Evolutionary conservation across 257 asterid species (phyloP).

Genomic region (Nicotiana sylvestris): DNA sequence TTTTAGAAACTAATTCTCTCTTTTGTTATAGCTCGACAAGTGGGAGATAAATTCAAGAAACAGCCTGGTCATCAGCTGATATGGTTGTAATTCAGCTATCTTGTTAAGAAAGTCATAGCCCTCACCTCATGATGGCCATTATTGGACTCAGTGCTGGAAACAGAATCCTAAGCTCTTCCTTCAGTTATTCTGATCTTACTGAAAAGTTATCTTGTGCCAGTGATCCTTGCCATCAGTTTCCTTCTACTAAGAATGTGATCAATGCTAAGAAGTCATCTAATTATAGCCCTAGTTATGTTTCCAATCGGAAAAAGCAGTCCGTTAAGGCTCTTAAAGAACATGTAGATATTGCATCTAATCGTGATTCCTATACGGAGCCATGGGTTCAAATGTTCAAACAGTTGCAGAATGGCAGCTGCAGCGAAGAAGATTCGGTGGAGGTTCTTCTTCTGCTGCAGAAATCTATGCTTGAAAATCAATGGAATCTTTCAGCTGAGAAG

Average conservation of each 20-base stretch:
- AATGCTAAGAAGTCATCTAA: conserved; percentile 43
- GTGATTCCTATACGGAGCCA: conserved; percentile 29
- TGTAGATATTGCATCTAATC: conserved; percentile 30
- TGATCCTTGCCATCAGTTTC: conserved; percentile 28
- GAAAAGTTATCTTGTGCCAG: conserved; percentile 44
- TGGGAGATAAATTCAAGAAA: neutral
- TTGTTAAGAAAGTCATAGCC: conserved; percentile 10
- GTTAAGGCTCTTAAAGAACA: conserved; percentile 52
- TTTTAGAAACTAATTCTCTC: neutral
- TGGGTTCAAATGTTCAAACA: conserved; percentile 27
- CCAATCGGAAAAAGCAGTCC: conserved; percentile 38
- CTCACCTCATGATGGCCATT: conserved; percentile 57
- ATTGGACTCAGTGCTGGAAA: conserved; percentile 70
- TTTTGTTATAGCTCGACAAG: neutral
- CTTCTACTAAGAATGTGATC: conserved; percentile 30
- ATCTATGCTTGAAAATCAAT: conserved; percentile 91
- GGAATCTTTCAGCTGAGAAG: conserved; percentile 60
- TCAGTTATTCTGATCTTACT: conserved; percentile 50
- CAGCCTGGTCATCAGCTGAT: neutral
- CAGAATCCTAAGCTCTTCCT: conserved; percentile 54
- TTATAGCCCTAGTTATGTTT: conserved; percentile 19
- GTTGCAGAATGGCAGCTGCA: conserved; percentile 21
- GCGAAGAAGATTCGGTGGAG: conserved; percentile 45
- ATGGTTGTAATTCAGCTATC: conserved; percentile 17
- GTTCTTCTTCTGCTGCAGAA: conserved; percentile 82